Evolutionary conservation across 2,329 filamentous ascomycete genomes (phyloP).

Genomic region (Trichocomaceae sp.): DNA sequence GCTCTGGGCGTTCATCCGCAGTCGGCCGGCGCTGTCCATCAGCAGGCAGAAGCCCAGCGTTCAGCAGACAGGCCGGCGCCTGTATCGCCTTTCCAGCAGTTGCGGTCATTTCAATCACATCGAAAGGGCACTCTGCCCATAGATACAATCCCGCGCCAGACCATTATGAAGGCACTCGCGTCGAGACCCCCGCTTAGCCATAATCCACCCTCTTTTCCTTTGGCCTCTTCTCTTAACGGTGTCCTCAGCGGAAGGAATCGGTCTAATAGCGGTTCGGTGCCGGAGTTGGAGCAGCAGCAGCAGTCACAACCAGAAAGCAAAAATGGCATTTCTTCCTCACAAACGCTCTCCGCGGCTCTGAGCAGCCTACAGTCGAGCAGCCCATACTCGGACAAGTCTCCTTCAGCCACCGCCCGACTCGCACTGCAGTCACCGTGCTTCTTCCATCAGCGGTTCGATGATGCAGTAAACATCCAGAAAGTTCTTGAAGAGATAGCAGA

Average conservation of each 20-base stretch:
- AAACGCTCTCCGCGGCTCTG: slow-evolving; percentile 57
- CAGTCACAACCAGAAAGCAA: slow-evolving; percentile 22
- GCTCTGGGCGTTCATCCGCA: slow-evolving; percentile 14
- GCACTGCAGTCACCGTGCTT: slow-evolving; percentile 89
- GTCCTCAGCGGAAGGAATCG: slow-evolving; percentile 42
- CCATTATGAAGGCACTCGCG: slow-evolving; percentile 73
- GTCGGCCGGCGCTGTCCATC: slow-evolving; percentile 17
- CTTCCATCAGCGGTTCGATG: slow-evolving; percentile 95
- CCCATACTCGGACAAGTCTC: slow-evolving; percentile 37
- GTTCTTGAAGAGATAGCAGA: slow-evolving; percentile 91
- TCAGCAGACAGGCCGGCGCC: slow-evolving; percentile 24
- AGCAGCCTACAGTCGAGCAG: slow-evolving; percentile 42
- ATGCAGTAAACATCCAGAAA: slow-evolving; percentile 89
- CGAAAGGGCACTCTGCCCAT: slow-evolving; percentile 51
- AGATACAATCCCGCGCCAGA: slow-evolving; percentile 68
- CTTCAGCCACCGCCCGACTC: slow-evolving; percentile 44
- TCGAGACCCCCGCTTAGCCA: slow-evolving; percentile 50
- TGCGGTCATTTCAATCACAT: slow-evolving; percentile 35
- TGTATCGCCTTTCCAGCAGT: slow-evolving; percentile 27
- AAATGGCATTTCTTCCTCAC: slow-evolving; percentile 42
- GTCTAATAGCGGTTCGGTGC: slow-evolving; percentile 12
- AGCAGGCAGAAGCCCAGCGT: slow-evolving; percentile 14
- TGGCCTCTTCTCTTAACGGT: slow-evolving; percentile 56
- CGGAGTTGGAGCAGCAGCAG: slow-evolving; percentile 16
- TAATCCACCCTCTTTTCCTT: slow-evolving; percentile 52